phyloP scores from a whole-genome alignment of 2,329 filamentous ascomycete genomes.

The Pestalotiopsis sp. region DNA sequence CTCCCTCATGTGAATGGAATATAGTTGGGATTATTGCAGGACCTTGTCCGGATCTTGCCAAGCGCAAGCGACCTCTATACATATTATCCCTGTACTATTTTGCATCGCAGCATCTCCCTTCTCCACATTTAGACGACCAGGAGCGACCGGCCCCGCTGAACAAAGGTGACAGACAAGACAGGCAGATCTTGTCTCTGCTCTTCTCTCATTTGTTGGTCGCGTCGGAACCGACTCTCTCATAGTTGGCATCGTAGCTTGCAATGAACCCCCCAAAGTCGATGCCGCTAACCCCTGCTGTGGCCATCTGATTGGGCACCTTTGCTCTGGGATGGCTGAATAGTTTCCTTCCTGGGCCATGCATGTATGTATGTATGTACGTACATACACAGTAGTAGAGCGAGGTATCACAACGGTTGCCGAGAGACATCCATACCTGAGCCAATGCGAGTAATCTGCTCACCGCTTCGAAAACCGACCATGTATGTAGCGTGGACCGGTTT shows the following conservation, averaged over 20 bases:
- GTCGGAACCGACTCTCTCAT: neutral
- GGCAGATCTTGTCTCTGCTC: constrained; percentile 1
- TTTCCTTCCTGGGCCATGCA: constrained; percentile 2
- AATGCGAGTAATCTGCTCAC: constrained; percentile 11
- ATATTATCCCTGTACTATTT: neutral
- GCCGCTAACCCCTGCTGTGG: neutral
- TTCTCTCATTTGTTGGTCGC: neutral
- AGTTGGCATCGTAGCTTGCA: neutral
- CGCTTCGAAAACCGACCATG: neutral
- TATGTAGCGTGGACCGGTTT: neutral
- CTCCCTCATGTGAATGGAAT: neutral
- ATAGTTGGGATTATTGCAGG: neutral
- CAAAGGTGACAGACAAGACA: constrained; percentile 1
- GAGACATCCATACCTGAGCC: neutral
- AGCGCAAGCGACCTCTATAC: neutral
- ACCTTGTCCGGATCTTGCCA: neutral
- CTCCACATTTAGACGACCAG: constrained; percentile 3
- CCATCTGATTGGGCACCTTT: constrained; percentile 10
- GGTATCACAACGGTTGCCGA: constrained; percentile 7
- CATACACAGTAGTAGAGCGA: neutral
- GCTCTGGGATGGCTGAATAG: constrained; percentile 9
- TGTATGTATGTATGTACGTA: no score
- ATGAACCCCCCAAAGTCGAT: neutral
- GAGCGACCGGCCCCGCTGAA: constrained; percentile 1
- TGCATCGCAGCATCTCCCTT: constrained; percentile 1